A percentile compares a stretch with the other conserved stretches of the same genome.
These are phyloP conservation scores for Pseudotsuga menziesii DNA, from an alignment of 75 land plant genomes.

Conservation along the genomic window DNA sequence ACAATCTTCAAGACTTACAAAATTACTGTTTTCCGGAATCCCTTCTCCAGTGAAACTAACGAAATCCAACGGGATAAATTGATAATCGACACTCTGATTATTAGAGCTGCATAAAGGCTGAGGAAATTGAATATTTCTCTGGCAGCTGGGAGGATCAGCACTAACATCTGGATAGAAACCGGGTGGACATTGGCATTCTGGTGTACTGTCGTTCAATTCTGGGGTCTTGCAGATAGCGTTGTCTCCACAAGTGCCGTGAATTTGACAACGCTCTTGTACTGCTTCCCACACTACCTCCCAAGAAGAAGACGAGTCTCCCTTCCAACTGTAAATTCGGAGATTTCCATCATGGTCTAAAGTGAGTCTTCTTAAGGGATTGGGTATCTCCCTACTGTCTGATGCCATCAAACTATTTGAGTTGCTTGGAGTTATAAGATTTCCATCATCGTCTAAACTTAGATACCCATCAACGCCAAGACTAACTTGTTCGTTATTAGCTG, in stretches of 20 bases:
- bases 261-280: not conserved
- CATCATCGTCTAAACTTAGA: too few relatives aligned
- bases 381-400: slow-evolving; percentile 22
- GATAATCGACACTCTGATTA: too few relatives aligned
- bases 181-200: not conserved
- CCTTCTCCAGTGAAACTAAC: too few relatives aligned
- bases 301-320: not conserved
- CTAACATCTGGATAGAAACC: not conserved
- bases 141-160: not conserved
- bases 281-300: not conserved
- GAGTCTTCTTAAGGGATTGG: slow-evolving; percentile 23
- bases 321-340: slow-evolving; percentile 12
- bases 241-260: not conserved
- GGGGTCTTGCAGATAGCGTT: not conserved
- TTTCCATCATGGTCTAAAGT: slow-evolving; percentile 23
- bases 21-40: too few relatives aligned
- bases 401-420: slow-evolving; percentile 24
- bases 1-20: slow-evolving; percentile 20
- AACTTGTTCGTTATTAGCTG: too few relatives aligned
- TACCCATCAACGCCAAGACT: too few relatives aligned
- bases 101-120: too few relatives aligned
- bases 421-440: slow-evolving; percentile 12
- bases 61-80: too few relatives aligned
- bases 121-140: not conserved
- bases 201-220: not conserved